Conservation (phyloP, 176 grass and related monocot species). For the Alopecurus myosuroides region DNA sequence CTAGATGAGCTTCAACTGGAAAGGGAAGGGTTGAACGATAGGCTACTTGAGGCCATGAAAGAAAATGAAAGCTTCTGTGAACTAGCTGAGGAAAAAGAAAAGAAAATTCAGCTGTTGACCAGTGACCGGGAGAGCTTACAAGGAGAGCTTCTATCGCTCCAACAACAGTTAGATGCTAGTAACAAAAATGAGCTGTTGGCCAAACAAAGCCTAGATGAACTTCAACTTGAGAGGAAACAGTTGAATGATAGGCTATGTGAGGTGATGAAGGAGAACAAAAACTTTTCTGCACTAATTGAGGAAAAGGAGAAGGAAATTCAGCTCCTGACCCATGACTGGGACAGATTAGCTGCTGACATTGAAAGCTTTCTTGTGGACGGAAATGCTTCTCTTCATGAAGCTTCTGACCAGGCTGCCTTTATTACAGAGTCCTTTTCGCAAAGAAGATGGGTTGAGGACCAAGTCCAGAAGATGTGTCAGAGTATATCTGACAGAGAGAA, state of each 20-base stretch:
- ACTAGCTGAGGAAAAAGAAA: slow-evolving; percentile 53
- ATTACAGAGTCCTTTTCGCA: slow-evolving; percentile 53
- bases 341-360: slow-evolving; percentile 76
- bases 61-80: slow-evolving; percentile 43
- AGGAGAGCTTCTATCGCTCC: slow-evolving; percentile 47
- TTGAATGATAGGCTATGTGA: slow-evolving; percentile 47
- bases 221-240: slow-evolving; percentile 43
- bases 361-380: slow-evolving; percentile 64
- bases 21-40: slow-evolving; percentile 39
- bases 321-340: slow-evolving; percentile 51
- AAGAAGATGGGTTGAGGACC: slow-evolving; percentile 61
- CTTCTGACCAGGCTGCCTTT: slow-evolving; percentile 50
- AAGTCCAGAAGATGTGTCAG: slow-evolving; percentile 56
- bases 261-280: slow-evolving; percentile 45
- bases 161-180: slow-evolving; percentile 50
- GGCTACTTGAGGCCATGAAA: slow-evolving; percentile 38
- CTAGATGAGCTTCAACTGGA: slow-evolving; percentile 46
- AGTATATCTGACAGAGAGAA: slow-evolving; percentile 83
- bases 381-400: slow-evolving; percentile 61
- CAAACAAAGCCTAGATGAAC: slow-evolving; percentile 35
- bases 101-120: slow-evolving; percentile 35
- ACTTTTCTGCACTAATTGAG: slow-evolving; percentile 30
- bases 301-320: slow-evolving; percentile 60
- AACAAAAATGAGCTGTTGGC: slow-evolving; percentile 38
- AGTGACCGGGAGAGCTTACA: slow-evolving; percentile 57